Evolutionary conservation across 805 yeast species (phyloP).

Genomic region (Geotrichum ghanense): DNA sequence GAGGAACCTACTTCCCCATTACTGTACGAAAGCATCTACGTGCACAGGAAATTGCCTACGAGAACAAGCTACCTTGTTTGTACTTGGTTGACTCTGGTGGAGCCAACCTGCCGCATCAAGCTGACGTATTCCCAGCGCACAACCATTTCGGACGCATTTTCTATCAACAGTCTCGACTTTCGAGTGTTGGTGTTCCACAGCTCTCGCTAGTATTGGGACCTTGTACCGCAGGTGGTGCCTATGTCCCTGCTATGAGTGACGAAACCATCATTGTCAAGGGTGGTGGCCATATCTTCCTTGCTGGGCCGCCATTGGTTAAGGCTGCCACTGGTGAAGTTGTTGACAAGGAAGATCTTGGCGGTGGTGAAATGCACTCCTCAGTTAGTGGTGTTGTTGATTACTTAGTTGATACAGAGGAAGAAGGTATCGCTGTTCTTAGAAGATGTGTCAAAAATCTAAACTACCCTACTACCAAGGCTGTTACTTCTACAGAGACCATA

Average conservation of each 20-base stretch:
- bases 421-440: slow-evolving; percentile 21
- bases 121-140: slow-evolving; percentile 25
- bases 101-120: slow-evolving; percentile 25
- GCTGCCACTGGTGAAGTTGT: slow-evolving; percentile 27
- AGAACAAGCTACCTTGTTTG: slow-evolving; percentile 23
- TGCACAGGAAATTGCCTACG: slow-evolving; percentile 24
- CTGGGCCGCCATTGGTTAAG: slow-evolving; percentile 26
- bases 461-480: slow-evolving; percentile 8
- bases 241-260: slow-evolving; percentile 26
- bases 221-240: slow-evolving; percentile 27
- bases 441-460: slow-evolving; percentile 18
- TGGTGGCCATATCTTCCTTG: slow-evolving; percentile 24
- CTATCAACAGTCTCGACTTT: slow-evolving; percentile 23
- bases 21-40: slow-evolving; percentile 24
- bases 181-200: slow-evolving; percentile 22
- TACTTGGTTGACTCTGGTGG: slow-evolving; percentile 25
- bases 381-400: slow-evolving; percentile 24
- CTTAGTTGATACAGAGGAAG: slow-evolving; percentile 21
- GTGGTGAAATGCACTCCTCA: slow-evolving; percentile 24
- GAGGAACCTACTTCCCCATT: slow-evolving; percentile 26
- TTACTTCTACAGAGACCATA: slow-evolving; percentile 3
- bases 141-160: slow-evolving; percentile 25
- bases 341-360: slow-evolving; percentile 23
- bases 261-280: slow-evolving; percentile 24
- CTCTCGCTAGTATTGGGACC: slow-evolving; percentile 24